Evolutionary conservation across 1,284 basidiomycete species (phyloP).

Genomic region (Trametes pubescens): DNA sequence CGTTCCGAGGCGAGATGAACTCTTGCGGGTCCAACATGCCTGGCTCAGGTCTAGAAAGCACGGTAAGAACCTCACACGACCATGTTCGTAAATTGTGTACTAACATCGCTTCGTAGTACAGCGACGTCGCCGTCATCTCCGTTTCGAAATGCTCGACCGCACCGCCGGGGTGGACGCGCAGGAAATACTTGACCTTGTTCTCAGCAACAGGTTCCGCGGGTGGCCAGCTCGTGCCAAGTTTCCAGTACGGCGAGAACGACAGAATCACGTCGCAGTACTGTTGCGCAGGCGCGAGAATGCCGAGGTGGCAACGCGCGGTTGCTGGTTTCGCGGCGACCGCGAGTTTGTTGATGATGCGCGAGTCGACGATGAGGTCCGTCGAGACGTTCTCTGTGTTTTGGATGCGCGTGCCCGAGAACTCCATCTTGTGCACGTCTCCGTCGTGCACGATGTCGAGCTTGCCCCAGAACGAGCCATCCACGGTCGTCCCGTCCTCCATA

Average conservation of each 20-base stretch:
- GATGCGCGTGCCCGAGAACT: constrained; percentile 80
- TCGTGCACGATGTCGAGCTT: constrained; percentile 82
- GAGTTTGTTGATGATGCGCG: constrained; percentile 75
- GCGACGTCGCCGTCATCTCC: constrained; percentile 74
- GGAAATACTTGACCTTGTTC: constrained; percentile 78
- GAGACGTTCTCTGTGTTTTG: constrained; percentile 63
- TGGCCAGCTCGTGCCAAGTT: constrained; percentile 76
- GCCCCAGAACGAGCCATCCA: constrained; percentile 85
- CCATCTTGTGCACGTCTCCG: constrained; percentile 77
- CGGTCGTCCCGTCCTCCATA: constrained; percentile 85
- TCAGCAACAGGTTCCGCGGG: constrained; percentile 68
- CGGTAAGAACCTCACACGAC: constrained; percentile 28
- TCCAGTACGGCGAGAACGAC: constrained; percentile 74
- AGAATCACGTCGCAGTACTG: constrained; percentile 82
- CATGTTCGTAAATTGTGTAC: constrained; percentile 37
- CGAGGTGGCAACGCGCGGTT: constrained; percentile 77
- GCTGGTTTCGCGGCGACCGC: constrained; percentile 74
- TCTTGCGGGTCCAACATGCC: constrained; percentile 75
- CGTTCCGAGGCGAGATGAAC: constrained; percentile 78
- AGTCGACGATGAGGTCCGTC: constrained; percentile 75
- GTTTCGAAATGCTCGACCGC: constrained; percentile 83
- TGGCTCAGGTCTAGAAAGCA: constrained; percentile 67
- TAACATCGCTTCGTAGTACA: constrained; percentile 82
- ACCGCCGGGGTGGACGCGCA: constrained; percentile 80
- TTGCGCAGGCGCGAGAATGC: constrained; percentile 69